A percentile compares a stretch with the other conserved stretches of the same genome.
Evolutionary conservation across 768 basidiomycete species (phyloP).

Genomic region (Baorangia bicolor): DNA sequence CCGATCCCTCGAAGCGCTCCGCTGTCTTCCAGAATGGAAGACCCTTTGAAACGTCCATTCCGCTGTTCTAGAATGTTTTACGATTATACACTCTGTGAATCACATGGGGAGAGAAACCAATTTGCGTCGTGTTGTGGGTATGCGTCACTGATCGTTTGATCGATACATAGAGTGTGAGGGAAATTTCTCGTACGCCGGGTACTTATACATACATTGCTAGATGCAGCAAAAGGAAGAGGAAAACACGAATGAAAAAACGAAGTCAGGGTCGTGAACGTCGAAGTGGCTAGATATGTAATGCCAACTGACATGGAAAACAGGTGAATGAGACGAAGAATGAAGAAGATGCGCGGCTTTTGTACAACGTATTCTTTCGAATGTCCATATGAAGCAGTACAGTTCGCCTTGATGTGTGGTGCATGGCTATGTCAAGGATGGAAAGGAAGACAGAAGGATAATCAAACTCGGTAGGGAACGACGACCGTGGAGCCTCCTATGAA

Average conservation of each 20-base stretch:
- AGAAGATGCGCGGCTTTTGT: slow-evolving; percentile 17
- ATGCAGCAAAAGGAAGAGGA: slow-evolving; percentile 7
- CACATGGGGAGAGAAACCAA: slow-evolving; percentile 3
- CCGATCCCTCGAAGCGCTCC: too few species aligned
- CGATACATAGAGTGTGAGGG: slow-evolving; percentile 21
- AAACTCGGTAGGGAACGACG: slow-evolving; percentile 8
- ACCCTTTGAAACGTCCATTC: background rate
- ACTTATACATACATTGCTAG: slow-evolving; percentile 33
- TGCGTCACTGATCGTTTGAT: slow-evolving; percentile 7
- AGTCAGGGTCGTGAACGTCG: slow-evolving; percentile 20
- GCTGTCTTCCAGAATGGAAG: background rate
- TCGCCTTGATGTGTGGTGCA: slow-evolving; percentile 1
- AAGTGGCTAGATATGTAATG: slow-evolving; percentile 30
- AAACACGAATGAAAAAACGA: slow-evolving; percentile 12
- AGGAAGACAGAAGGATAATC: background rate
- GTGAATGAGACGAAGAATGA: slow-evolving; percentile 11
- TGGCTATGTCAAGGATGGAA: slow-evolving; percentile 2
- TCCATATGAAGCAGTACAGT: slow-evolving; percentile 13
- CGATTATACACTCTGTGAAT: background rate
- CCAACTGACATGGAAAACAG: slow-evolving; percentile 7
- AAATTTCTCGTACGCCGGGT: slow-evolving; percentile 33
- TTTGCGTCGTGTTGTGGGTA: background rate
- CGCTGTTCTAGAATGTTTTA: slow-evolving; percentile 10
- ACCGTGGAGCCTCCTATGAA: slow-evolving; percentile 22
- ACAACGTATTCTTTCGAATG: slow-evolving; percentile 23